phyloP scores from a whole-genome alignment of 2,329 filamentous ascomycete species.

The Cladosporium velox region DNA sequence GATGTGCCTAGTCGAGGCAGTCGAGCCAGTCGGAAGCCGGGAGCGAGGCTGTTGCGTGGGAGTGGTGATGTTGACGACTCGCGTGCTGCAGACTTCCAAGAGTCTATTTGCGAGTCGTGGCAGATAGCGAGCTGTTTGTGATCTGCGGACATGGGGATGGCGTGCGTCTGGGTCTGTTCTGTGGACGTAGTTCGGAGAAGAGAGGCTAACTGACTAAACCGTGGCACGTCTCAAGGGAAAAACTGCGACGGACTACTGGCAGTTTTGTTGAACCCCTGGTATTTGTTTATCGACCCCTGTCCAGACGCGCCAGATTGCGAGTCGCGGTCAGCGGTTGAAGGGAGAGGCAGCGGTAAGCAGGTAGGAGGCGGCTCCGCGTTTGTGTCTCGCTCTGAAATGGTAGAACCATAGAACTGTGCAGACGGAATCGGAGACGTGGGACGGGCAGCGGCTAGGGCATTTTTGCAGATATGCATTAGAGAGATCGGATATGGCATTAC shows the following conservation, averaged over 20 bases:
- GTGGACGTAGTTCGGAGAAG: slow-evolving; percentile 19
- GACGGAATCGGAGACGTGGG: neutral
- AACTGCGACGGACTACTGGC: slow-evolving; percentile 42
- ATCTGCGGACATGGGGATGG: slow-evolving; percentile 13
- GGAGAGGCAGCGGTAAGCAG: slow-evolving; percentile 10
- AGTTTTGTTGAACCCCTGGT: slow-evolving; percentile 76
- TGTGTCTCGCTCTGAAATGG: slow-evolving; percentile 18
- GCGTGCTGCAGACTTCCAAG: slow-evolving; percentile 5
- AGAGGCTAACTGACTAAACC: neutral
- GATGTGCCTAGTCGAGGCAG: slow-evolving; percentile 3
- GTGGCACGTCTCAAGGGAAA: slow-evolving; percentile 27
- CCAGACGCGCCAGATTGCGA: slow-evolving; percentile 19
- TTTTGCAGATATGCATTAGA: slow-evolving; percentile 16
- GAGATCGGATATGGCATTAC: slow-evolving; percentile 7
- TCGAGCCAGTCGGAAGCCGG: slow-evolving; percentile 11
- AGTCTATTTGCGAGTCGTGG: slow-evolving; percentile 16
- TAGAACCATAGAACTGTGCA: slow-evolving; percentile 1
- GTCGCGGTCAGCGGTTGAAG: slow-evolving; percentile 1
- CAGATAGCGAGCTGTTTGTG: neutral
- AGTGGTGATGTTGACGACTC: slow-evolving; percentile 5
- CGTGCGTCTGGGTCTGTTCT: neutral
- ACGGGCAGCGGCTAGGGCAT: slow-evolving; percentile 3
- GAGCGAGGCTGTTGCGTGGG: slow-evolving; percentile 5
- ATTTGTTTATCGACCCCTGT: slow-evolving; percentile 18
- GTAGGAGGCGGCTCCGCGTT: neutral